Evolutionary conservation across 1,284 basidiomycete genomes (phyloP), one percentile per base, ranked within the genome.

Genomic region (Malassezia sp.): DNA sequence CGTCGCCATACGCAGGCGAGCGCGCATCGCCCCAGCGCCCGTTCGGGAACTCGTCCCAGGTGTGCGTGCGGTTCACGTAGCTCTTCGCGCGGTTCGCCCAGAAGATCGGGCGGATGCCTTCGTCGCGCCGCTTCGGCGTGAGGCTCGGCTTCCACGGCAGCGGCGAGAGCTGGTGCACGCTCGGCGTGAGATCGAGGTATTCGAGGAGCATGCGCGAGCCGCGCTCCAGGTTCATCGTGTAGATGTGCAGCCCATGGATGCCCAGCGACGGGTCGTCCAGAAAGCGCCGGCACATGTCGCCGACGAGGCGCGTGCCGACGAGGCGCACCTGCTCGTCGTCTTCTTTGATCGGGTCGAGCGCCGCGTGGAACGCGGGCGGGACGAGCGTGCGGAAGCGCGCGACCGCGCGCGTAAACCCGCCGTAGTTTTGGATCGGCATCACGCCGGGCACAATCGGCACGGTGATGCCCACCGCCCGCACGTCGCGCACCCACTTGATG

Each of bases 11-110:
- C 2, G 93, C 93, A 18, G 91, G 91, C 76, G 83, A 86, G 22
- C 91, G 80, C 11, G 90, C 83, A 72, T 97, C 91, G 61, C 91
- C 93, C 67, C 93, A 97, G 55, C 91, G 84, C 57, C 91, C 93
- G 71, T 97, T 97, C 36, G 91, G 91, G 72, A 91, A 97, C 73
- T 97, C 93, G 72, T 99, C 91, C 91, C 91, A 99, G 65, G 45
- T 61, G 56, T 63, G 67, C 42, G 65, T 72, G 43, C 63, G 70
- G 52, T 62, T 59, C 38, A 67, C 59, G 46, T 67, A 66, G 38
- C 55, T 59, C 53, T 60, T 63, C 8, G 58, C 60, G 24, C 65
- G 59, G 49, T 69, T 69, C 30, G 67, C 67, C 67, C 67, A 69
- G 49, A 69, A 69, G 54, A 69, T 69, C 43, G 67, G 67, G 21